phyloP scores from a whole-genome alignment of 129 eudicot species.

The carrot (Daucus carota) region DH1_v3.0 NC_030385.2:587001-587500 shows the following conservation, averaged over 20 bases:
- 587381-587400: constrained; percentile 53
- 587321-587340: constrained; percentile 84
- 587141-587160: constrained; percentile 31
- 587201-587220: constrained; percentile 82
- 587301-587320: constrained; percentile 61
- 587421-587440: constrained; percentile 45
- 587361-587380: constrained; percentile 59
- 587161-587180: constrained; percentile 42
- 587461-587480: constrained; percentile 67
- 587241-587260: constrained; percentile 40
- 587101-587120: not conserved
- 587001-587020: constrained; percentile 18
- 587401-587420: constrained; percentile 87
- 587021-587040: constrained; percentile 23
- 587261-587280: constrained; percentile 30
- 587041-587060: constrained; percentile 16
- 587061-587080: constrained; percentile 23
- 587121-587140: constrained; percentile 22
- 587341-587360: constrained; percentile 64
- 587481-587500: constrained; percentile 61
- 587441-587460: constrained; percentile 54
- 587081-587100: constrained; percentile 20
- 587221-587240: constrained; percentile 48
- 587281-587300: constrained; percentile 40
- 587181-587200: constrained; percentile 68